These are phyloP conservation scores for Schizosaccharomyces osmophilus DNA, from an alignment of 805 yeast species.

Conservation along the genomic window DNA sequence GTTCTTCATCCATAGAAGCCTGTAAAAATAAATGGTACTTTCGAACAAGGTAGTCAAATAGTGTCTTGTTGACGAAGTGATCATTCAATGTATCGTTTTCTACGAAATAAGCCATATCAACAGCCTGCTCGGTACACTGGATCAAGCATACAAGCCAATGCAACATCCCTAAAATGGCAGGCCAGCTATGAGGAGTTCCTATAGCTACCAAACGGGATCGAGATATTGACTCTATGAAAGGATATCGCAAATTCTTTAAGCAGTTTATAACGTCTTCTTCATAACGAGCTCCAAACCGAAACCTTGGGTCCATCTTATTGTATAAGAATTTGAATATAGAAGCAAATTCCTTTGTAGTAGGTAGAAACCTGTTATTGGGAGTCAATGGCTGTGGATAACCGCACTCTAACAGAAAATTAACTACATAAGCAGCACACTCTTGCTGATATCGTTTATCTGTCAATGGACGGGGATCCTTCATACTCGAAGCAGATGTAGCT, in stretches of 20 bases:
- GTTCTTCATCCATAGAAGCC: slow-evolving; percentile 12
- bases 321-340: slow-evolving; percentile 60
- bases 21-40: slow-evolving; percentile 45
- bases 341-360: slow-evolving; percentile 72
- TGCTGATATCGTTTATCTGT: slow-evolving; percentile 47
- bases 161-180: slow-evolving; percentile 52
- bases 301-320: slow-evolving; percentile 54
- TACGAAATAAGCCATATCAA: background rate
- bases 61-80: slow-evolving; percentile 23
- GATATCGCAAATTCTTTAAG: slow-evolving; percentile 44
- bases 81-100: slow-evolving; percentile 15
- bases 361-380: slow-evolving; percentile 37
- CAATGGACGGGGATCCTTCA: slow-evolving; percentile 47
- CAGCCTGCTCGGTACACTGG: background rate
- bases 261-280: slow-evolving; percentile 54
- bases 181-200: slow-evolving; percentile 68
- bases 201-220: slow-evolving; percentile 75
- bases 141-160: slow-evolving; percentile 53
- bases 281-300: slow-evolving; percentile 37
- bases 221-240: slow-evolving; percentile 55
- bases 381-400: slow-evolving; percentile 48
- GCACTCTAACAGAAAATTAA: slow-evolving; percentile 39
- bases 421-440: slow-evolving; percentile 9
- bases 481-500: background rate
- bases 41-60: slow-evolving; percentile 35